Evolutionary conservation across 2,329 filamentous ascomycete genomes (phyloP), one percentile per base, ranked within the genome.

Genomic region (Raffaelea deltoideospora): DNA sequence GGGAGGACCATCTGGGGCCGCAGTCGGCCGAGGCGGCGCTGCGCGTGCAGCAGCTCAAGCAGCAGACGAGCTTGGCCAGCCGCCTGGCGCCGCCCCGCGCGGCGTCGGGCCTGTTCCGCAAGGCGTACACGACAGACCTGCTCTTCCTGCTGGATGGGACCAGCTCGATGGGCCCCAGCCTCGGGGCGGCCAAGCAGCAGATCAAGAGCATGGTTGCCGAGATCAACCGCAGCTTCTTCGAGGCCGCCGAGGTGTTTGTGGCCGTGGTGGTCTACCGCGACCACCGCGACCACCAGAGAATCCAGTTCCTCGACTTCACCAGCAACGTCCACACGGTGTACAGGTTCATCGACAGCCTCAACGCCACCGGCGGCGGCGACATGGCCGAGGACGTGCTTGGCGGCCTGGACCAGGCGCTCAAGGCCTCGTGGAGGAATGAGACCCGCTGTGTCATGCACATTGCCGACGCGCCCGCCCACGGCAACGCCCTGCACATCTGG

Each of bases 141-240:
- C 36, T 59, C 1, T 60, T 60, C 33, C 48, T 59, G 20, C 52
- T 59, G 9, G 57, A 60, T 38, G 55, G 52, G 1, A 59, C 57
- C 0, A 39, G 38, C 0, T 59, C 56, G 0, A 59, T 59, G 57
- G 7, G 14, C 0, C 23, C 36, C 0, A 50, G 53, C 34, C 55
- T 59, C 14, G 39, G 48, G 0, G 50, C 52, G 1, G 54, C 55
- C 9, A 58, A 57, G 32, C 35, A 47, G 2, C 55, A 59, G 34
- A 50, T 59, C 31, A 48, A 42, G 39, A 46, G 35, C 33, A 59
- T 58, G 24, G 44, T 58, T 14, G 37, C 42, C 3, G 54, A 57
- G 8, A 52, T 59, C 36, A 46, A 47, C 13, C 28, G 31, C 5
- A 32, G 47, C 0, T 57, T 58, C 35, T 43, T 57, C 35, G 45